Evolutionary conservation across 2,329 filamentous ascomycete genomes (phyloP).

Genomic region (Talaromyces amestolkiae): DNA sequence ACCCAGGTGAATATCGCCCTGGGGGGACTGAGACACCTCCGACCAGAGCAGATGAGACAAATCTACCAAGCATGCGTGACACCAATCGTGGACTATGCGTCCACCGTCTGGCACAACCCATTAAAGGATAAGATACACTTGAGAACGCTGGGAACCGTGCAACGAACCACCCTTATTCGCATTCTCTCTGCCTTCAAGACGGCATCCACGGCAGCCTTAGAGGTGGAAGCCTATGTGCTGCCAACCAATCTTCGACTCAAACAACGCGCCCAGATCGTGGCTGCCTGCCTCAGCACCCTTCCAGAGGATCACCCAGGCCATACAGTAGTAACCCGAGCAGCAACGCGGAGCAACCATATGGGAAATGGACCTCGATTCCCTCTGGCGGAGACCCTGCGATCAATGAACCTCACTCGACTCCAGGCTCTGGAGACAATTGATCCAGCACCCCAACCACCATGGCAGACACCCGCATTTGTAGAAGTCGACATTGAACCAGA

Average conservation of each 20-base stretch:
- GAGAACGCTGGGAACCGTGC: conserved; percentile 23
- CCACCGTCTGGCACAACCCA: conserved; percentile 26
- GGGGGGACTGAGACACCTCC: conserved; percentile 24
- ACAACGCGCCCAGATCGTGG: conserved; percentile 22
- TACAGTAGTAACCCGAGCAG: conserved; percentile 17
- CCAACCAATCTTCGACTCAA: conserved; percentile 22
- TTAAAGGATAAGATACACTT: conserved; percentile 25
- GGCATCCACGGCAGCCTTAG: conserved; percentile 23
- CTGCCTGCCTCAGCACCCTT: conserved; percentile 24
- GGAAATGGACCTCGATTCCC: conserved; percentile 22
- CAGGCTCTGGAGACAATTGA: conserved; percentile 28
- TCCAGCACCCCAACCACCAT: conserved; percentile 23
- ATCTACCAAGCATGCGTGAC: conserved; percentile 27
- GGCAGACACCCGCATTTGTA: conserved; percentile 23
- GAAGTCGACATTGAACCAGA: conserved; percentile 27
- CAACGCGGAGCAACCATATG: conserved; percentile 20
- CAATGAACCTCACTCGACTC: neutral
- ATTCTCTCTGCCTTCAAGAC: conserved; percentile 26
- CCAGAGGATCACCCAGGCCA: conserved; percentile 22
- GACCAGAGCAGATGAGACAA: conserved; percentile 25
- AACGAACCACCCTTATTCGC: conserved; percentile 24
- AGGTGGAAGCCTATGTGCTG: conserved; percentile 26
- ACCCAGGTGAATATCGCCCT: conserved; percentile 23
- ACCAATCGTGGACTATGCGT: conserved; percentile 27
- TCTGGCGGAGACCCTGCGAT: conserved; percentile 18